phyloP scores from a whole-genome alignment of 2,329 filamentous ascomycete species.

The Ceratocystis smalleyi region DNA sequence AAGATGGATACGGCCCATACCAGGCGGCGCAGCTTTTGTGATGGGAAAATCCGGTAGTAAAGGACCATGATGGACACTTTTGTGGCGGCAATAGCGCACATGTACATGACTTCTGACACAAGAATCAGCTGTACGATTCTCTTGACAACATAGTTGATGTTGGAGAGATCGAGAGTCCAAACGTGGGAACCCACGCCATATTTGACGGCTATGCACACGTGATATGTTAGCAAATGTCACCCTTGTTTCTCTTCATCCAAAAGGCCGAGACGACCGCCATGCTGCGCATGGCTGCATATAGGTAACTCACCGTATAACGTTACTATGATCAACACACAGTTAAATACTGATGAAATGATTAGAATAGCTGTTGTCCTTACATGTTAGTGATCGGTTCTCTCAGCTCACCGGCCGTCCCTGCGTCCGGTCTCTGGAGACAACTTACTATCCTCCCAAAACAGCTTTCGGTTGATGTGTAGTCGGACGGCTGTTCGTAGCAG shows the following conservation, averaged over 20 bases:
- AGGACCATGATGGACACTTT: conserved; percentile 25
- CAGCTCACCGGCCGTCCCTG: neutral
- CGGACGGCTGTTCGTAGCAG: conserved; percentile 10
- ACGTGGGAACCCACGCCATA: conserved; percentile 14
- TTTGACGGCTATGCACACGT: conserved; percentile 6
- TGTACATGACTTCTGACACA: conserved; percentile 23
- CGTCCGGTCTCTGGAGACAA: neutral
- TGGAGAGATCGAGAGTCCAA: conserved; percentile 7
- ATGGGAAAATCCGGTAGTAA: conserved; percentile 24
- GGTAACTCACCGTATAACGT: conserved; percentile 7
- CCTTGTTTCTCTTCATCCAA: neutral
- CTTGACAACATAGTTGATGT: conserved; percentile 7
- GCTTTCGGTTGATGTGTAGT: conserved; percentile 1
- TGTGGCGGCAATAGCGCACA: conserved; percentile 23
- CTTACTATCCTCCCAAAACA: conserved; percentile 17
- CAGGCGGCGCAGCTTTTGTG: conserved; percentile 20
- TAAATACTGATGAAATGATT: conserved; percentile 11
- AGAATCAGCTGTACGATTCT: conserved; percentile 20
- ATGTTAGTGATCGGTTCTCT: neutral
- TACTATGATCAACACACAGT: neutral
- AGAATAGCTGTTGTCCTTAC: neutral
- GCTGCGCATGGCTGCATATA: neutral
- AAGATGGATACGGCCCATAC: conserved; percentile 20
- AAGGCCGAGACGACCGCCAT: too few relatives aligned
- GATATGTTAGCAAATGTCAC: conserved; percentile 5